phyloP scores from a whole-genome alignment of 352 stramenopile species.

The Globisporangium sylvaticum region DNA sequence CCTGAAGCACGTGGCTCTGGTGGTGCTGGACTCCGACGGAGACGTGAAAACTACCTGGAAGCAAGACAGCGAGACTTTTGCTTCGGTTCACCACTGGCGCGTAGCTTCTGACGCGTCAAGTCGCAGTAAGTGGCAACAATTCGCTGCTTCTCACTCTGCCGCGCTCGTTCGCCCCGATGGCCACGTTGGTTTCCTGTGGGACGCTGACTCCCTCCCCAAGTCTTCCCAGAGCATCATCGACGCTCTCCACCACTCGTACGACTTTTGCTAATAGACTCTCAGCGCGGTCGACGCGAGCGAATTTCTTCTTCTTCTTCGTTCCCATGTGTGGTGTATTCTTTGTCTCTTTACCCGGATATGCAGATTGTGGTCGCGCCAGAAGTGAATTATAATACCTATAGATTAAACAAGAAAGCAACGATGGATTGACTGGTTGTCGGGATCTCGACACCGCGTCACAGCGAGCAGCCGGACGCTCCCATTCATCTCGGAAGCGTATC shows the following conservation, averaged over 20 bases:
- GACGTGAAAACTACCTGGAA: background rate
- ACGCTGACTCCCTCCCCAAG: background rate
- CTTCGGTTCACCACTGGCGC: constrained; percentile 30
- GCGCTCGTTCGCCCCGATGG: constrained; percentile 77
- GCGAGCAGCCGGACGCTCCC: background rate
- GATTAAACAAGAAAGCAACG: background rate
- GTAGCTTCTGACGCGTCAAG: constrained; percentile 21
- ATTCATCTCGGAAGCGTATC: constrained; percentile 10
- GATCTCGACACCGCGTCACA: background rate
- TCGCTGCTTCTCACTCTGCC: constrained; percentile 28
- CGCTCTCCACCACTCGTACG: constrained; percentile 13
- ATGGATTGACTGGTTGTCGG: background rate
- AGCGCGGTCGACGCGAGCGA: background rate
- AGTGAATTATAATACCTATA: constrained; percentile 4
- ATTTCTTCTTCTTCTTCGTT: background rate
- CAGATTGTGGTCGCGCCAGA: background rate
- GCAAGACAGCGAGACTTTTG: constrained; percentile 13
- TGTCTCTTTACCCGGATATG: background rate
- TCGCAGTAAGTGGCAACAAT: constrained; percentile 36
- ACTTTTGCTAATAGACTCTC: constrained; percentile 4
- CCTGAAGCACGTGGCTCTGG: constrained; percentile 34
- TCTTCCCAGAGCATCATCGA: constrained; percentile 1
- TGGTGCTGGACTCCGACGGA: constrained; percentile 31
- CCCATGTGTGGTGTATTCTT: constrained; percentile 6
- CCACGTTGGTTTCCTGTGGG: constrained; percentile 69